phyloP scores from a whole-genome alignment of 2,329 filamentous ascomycete species.

The Xylariaceae sp. region DNA sequence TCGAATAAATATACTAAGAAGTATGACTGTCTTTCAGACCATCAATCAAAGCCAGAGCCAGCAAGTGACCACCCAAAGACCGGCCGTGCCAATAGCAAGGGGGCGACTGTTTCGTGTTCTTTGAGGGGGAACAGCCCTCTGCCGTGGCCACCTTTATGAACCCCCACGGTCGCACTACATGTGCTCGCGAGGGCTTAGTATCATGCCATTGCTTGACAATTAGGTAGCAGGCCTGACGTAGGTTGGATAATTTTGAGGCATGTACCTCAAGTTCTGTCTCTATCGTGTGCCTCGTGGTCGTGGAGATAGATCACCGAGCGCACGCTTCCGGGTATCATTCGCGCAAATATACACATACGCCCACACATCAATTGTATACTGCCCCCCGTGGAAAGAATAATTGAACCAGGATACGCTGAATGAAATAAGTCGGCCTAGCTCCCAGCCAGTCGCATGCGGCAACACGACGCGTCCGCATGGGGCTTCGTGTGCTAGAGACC shows the following conservation, averaged over 20 bases:
- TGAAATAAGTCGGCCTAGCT: neutral
- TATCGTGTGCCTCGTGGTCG: neutral
- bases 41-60: neutral
- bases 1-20: neutral
- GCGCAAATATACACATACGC: neutral
- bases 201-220: neutral
- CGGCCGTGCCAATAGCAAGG: neutral
- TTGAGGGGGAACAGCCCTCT: neutral
- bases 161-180: neutral
- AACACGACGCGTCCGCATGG: neutral
- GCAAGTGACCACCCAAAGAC: neutral
- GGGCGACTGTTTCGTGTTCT: neutral
- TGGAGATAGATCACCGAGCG: neutral
- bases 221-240: neutral
- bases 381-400: neutral
- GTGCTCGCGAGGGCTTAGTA: neutral
- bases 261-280: neutral
- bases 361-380: neutral
- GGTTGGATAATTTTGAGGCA: neutral
- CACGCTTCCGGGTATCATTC: neutral
- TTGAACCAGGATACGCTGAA: neutral
- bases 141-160: neutral
- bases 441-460: neutral
- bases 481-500: neutral
- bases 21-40: neutral